Evolutionary conservation across 495 filamentous ascomycete genomes (phyloP).

Genomic region (Penicillium paradoxum): DNA sequence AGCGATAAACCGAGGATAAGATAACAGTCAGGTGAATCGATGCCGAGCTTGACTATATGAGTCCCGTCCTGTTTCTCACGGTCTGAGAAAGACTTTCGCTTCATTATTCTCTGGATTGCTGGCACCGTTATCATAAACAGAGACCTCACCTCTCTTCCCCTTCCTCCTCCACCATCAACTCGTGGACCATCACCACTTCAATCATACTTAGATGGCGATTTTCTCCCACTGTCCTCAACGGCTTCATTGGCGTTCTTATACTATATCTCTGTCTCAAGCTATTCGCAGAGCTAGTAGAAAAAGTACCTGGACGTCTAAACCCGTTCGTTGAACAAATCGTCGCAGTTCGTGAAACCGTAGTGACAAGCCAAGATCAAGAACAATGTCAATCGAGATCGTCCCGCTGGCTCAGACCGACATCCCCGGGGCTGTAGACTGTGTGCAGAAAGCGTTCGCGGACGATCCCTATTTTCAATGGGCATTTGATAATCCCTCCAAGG

Average conservation of each 20-base stretch:
- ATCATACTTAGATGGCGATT: constrained; percentile 35
- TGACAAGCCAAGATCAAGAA: constrained; percentile 11
- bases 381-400: constrained; percentile 54
- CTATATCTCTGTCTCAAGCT: constrained; percentile 37
- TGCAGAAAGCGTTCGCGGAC: constrained; percentile 57
- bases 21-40: constrained; percentile 7
- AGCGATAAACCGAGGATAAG: constrained; percentile 18
- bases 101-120: background rate
- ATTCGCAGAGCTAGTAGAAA: constrained; percentile 34
- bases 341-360: constrained; percentile 17
- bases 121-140: background rate
- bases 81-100: background rate
- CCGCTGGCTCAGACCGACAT: constrained; percentile 55
- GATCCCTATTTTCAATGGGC: constrained; percentile 64
- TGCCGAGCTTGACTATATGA: constrained; percentile 19
- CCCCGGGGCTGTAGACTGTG: constrained; percentile 52
- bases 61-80: constrained; percentile 1
- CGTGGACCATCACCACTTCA: constrained; percentile 19
- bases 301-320: constrained; percentile 23
- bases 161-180: constrained; percentile 4
- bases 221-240: constrained; percentile 32
- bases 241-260: constrained; percentile 35
- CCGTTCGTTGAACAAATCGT: constrained; percentile 14
- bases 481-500: constrained; percentile 50
- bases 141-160: constrained; percentile 5